These are phyloP conservation scores for Globisporangium viniferum DNA, from an alignment of 352 stramenopile genomes.

Conservation along the genomic window DNA sequence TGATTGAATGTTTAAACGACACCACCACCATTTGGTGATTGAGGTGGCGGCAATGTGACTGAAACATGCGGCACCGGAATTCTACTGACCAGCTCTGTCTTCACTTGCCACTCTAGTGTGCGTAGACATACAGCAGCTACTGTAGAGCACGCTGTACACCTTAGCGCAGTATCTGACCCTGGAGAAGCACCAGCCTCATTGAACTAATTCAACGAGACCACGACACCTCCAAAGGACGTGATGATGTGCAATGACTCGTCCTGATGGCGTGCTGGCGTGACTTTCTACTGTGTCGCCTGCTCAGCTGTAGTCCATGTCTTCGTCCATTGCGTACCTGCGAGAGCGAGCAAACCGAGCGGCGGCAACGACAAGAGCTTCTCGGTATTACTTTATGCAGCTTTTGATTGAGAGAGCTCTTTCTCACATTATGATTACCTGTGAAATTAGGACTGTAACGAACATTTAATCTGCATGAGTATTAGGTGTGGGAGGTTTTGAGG, in stretches of 20 bases:
- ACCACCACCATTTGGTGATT: not conserved
- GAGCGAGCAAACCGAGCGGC: too few relatives aligned
- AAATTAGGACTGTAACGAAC: too few relatives aligned
- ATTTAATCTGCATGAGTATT: too few relatives aligned
- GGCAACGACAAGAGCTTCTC: too few relatives aligned
- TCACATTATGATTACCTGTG: too few relatives aligned
- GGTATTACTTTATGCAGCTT: too few relatives aligned
- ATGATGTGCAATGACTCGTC: not conserved
- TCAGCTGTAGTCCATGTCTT: slow-evolving; percentile 60
- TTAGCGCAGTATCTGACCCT: not conserved
- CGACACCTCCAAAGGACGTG: not conserved
- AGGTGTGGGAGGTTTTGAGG: not conserved
- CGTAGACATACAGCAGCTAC: not conserved
- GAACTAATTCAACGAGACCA: not conserved
- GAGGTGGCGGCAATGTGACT: not conserved
- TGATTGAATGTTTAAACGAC: not conserved
- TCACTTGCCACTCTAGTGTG: not conserved
- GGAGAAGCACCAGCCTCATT: not conserved
- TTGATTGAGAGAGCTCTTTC: too few relatives aligned
- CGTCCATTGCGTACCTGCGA: slow-evolving; percentile 19
- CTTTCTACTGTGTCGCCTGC: not conserved
- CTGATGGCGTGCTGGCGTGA: not conserved
- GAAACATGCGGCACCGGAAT: not conserved
- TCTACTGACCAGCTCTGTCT: not conserved
- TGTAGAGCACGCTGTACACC: not conserved